Evolutionary conservation across 2,329 filamentous ascomycete species (phyloP), one percentile per base, ranked within the genome.

Genomic region (Arachnomyces sp.): DNA sequence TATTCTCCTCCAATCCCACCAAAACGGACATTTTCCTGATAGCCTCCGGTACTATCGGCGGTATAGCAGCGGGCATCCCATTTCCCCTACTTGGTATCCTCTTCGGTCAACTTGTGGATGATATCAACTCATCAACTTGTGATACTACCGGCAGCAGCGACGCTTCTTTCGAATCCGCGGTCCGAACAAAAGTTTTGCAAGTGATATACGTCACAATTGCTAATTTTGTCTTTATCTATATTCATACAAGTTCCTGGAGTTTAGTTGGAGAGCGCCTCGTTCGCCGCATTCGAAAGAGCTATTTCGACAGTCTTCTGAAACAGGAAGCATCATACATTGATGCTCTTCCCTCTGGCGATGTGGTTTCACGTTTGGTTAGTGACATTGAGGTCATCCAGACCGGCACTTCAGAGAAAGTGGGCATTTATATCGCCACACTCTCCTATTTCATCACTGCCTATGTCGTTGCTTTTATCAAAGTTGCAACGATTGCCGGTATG

Each of bases 361-460:
- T 84, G 9, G 72, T 76, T 2, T 75, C 77, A 7, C 69, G 80
- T 13, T 71, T 86, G 32, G 79, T 79, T 52, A 69, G 71, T 39
- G 80, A 85, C 50, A 80, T 84, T 28, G 74, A 80, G 43, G 73
- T 75, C 1, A 77, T 86, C 38, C 80, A 82, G 51, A 72, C 74
- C 0, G 82, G 82, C 11, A 83, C 80, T 0, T 80, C 77, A 1
- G 82, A 85, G 58, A 86, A 86, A 56, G 80, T 83, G 12, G 80
- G 80, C 38, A 74, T 83, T 28, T 73, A 75, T 47, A 67, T 85
- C 3, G 71, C 73, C 16, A 78, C 73, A 37, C 57, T 75, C 7
- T 77, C 77, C 2, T 85, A 83, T 57, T 84, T 84, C 52, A 54
- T 83, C 39, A 78, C 81, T 0, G 76, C 80, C 3, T 84, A 82